Evolutionary conservation across 345 rosid species (phyloP), one percentile per base, ranked within the genome.

Genomic region (Balakata baccata): DNA sequence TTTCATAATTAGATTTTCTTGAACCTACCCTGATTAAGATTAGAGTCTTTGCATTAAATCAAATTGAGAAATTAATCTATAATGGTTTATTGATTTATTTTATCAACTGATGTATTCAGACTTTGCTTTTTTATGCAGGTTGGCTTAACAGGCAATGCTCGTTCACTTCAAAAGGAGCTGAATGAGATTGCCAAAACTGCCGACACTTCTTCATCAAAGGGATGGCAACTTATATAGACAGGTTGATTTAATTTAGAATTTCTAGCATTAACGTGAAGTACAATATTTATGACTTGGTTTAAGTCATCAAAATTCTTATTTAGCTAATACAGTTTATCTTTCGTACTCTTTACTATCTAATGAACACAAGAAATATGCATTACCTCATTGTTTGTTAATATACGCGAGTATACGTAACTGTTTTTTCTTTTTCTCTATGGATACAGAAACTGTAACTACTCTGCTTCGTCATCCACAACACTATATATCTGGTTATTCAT

Each of bases 81-180:
- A n/a, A 3, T 41, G 53, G 53, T 20, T 58, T 11, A 13, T 54
- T 22, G n/a, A 3, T 23, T n/a, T 18, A 14, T 22, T 1, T 12
- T 52, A 14, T 20, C 49, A 38, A 69, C 49, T 37, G 45, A 23
- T 13, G 49, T 16, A 13, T 22, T 51, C 38, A 18, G 72, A 0
- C 23, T 74, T 11, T 66, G 39, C 56, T 18, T 17, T 46, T 1
- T 60, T 4, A 29, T 58, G 46, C 56, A 81, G 81, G 71, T 77
- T 67, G 81, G 74, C 22, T 61, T 77, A 57, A 60, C 41, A 12
- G 84, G 78, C 13, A 74, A 61, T 38, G 79, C 81, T 38, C 65
- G 25, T 47, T 70, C 81, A 8, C 66, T 81, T 64, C 78, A 74
- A 54, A 77, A 53, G 12, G 59, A 81, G 45, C 78, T 81, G 18